Evolutionary conservation across 805 yeast genomes (phyloP).

Genomic region (Aciculoconidium aculeatum): DNA sequence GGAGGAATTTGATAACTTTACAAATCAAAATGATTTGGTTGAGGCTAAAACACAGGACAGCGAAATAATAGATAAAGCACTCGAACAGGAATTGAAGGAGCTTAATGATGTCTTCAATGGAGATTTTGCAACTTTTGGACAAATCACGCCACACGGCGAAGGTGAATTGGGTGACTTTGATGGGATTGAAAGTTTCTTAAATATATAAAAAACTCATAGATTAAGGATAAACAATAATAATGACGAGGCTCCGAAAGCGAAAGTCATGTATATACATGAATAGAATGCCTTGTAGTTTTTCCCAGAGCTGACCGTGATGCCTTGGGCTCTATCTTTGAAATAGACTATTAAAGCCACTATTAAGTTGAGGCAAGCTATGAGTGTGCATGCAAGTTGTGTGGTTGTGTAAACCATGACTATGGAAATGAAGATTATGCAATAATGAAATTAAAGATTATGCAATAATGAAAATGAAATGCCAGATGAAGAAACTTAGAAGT

Average conservation of each 20-base stretch:
- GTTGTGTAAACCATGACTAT: conserved; percentile 4
- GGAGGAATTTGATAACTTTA: conserved; percentile 6
- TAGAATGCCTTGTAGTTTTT: conserved; percentile 13
- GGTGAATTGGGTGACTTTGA: conserved; percentile 6
- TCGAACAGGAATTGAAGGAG: conserved; percentile 6
- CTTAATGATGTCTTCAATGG: conserved; percentile 8
- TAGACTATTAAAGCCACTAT: conserved; percentile 13
- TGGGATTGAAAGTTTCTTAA: conserved; percentile 5
- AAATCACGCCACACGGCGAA: conserved; percentile 2
- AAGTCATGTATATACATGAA: conserved; percentile 15
- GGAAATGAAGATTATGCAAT: not conserved
- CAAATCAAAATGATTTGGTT: not conserved
- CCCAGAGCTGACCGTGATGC: conserved; percentile 14
- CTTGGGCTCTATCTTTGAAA: conserved; percentile 9
- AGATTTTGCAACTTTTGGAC: conserved; percentile 4
- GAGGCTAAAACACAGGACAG: conserved; percentile 1
- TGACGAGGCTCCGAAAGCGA: conserved; percentile 14
- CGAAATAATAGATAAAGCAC: conserved; percentile 4
- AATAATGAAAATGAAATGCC: too few relatives aligned
- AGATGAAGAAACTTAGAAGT: too few relatives aligned
- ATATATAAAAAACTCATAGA: conserved; percentile 2
- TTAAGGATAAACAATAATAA: conserved; percentile 9
- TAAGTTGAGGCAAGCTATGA: conserved; percentile 14
- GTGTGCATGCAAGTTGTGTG: conserved; percentile 10
- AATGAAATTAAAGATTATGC: too few relatives aligned